Conservation (phyloP, 2,329 filamentous ascomycete species). For the Celoporthe dispersa region DNA sequence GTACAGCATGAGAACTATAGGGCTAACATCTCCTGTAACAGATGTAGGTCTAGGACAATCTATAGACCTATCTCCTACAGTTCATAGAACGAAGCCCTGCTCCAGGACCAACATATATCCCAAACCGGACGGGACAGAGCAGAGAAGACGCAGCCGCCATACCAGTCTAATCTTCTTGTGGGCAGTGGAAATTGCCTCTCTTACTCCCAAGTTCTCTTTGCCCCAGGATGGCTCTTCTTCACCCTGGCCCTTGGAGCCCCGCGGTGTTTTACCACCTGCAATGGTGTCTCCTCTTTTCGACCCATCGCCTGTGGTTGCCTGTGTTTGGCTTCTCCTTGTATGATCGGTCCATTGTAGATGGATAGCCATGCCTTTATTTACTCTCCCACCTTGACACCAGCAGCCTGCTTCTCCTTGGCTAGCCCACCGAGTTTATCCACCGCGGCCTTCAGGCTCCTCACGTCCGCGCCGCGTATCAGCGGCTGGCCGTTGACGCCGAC, state of each 20-base stretch:
- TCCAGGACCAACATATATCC: too few species aligned
- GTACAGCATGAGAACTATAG: too few species aligned
- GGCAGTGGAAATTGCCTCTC: background rate
- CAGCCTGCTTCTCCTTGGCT: conserved; percentile 40
- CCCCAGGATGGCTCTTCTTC: background rate
- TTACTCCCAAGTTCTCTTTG: background rate
- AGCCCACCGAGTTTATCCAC: conserved; percentile 43
- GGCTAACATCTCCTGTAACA: too few species aligned
- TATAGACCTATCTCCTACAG: too few species aligned
- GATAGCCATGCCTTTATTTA: background rate
- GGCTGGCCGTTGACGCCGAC: conserved; percentile 45
- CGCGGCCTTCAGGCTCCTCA: conserved; percentile 37
- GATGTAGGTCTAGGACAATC: too few species aligned
- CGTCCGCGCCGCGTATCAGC: conserved; percentile 44
- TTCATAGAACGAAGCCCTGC: too few species aligned
- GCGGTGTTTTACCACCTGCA: background rate
- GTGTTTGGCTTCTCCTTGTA: background rate
- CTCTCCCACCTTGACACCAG: conserved; percentile 20
- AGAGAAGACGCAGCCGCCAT: background rate
- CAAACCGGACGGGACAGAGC: too few species aligned
- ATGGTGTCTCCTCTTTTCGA: background rate
- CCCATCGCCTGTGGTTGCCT: background rate
- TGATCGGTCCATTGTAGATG: too few species aligned
- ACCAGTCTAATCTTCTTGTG: background rate
- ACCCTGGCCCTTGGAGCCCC: background rate